A percentile compares a stretch with the other conserved stretches of the same genome.
phyloP scores from a whole-genome alignment of 129 eudicot species.

The Flaveria brownii region DNA sequence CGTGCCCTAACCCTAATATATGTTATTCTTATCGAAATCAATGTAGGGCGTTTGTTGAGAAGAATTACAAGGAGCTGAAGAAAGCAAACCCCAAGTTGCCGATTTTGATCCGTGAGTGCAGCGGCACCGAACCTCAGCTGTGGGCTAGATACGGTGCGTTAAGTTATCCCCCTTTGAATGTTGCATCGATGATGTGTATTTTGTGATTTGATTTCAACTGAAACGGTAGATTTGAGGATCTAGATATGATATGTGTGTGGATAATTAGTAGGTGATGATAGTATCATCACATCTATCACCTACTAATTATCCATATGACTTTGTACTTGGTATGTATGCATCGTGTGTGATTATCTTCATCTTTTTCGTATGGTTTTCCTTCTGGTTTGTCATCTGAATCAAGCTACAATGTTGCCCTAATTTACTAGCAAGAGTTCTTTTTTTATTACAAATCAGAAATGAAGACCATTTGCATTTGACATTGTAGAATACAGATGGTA shows the following conservation, averaged over 20 bases:
- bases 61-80: conserved; percentile 85
- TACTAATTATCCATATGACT: too few species aligned
- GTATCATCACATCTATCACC: too few species aligned
- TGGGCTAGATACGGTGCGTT: conserved; percentile 92
- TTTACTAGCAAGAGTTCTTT: neutral
- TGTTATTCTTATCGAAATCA: neutral
- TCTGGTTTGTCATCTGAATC: too few species aligned
- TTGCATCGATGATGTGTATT: neutral
- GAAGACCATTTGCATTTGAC: neutral
- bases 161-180: neutral
- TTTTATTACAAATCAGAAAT: neutral
- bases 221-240: neutral
- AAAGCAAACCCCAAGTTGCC: conserved; percentile 83
- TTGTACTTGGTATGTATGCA: neutral
- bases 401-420: too few species aligned
- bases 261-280: too few species aligned
- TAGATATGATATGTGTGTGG: neutral
- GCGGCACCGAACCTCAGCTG: conserved; percentile 83
- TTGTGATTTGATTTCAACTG: neutral
- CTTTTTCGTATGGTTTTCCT: too few species aligned
- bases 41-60: conserved; percentile 71
- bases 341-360: neutral
- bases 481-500: too few species aligned
- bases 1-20: neutral
- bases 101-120: conserved; percentile 79